Base-by-base conservation (phyloP, 192 early-diverging fungal genomes). In the Neocallimastix lanati region DNA sequence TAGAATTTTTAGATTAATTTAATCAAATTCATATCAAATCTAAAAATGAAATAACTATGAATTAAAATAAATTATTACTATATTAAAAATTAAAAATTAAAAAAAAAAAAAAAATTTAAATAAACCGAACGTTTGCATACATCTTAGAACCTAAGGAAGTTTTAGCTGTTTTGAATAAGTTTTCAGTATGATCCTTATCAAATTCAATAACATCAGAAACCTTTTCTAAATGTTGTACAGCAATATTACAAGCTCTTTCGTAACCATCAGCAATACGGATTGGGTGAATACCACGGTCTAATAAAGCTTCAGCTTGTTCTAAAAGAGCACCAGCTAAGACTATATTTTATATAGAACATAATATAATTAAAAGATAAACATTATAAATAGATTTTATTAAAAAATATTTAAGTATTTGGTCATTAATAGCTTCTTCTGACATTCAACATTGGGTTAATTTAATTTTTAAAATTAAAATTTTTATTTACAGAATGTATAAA, bases 201-300 rank as follows among this genome's bases (percentile, higher is more conserved):
- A 97, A 93, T 38, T 92, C 90, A 80, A 99, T 93, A 30, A 90
- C 88, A 79, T 99, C 98, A 25, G 98, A 95, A 82, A 97, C 93
- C 37, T 82, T 88, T 82, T 99, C 95, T 82, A 99, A 86, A 79
- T 97, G 94, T 13, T 88, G 87, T 25, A 99, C 95, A 36, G 98
- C 97, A 37, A 97, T 89, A 36, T 92, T 89, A 87, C 98, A 99
- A 16, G 98, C 98, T 78, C 91, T 89, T 84, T 99, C 97, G 86
- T 96, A 99, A 21, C 98, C 98, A 82, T 99, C 98, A 29, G 98
- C 91, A 83, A 99, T 96, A 82, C 97, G 94, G 83, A 99, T 98
- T 76, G 98, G 98, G 83, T 99, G 98, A 82, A 99, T 94, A 36
- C 97, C 97, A 81, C 93, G 92, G 82, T 98, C 95, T 82, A 99